These are phyloP conservation scores for Corynespora cassiicola DNA, from an alignment of 2,329 filamentous ascomycete species.

Conservation along the genomic window DNA sequence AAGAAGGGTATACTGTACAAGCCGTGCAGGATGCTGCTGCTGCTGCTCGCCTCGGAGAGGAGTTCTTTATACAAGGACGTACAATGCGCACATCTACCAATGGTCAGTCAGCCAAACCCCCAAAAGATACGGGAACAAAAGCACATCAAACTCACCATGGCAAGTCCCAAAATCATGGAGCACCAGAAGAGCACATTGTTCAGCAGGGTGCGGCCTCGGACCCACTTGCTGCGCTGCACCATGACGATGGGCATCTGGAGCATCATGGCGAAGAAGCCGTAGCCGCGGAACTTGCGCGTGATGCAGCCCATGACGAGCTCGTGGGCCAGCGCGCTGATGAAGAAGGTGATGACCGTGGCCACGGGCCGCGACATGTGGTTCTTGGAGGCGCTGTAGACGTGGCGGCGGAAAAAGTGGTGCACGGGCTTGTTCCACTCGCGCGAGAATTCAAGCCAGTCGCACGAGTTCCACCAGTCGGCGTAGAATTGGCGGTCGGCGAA, in stretches of 20 bases:
- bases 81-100: constrained; percentile 46
- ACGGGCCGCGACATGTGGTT: constrained; percentile 76
- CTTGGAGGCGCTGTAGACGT: constrained; percentile 87
- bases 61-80: constrained; percentile 41
- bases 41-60: neutral
- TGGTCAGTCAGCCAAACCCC: constrained; percentile 16
- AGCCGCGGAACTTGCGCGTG: constrained; percentile 93
- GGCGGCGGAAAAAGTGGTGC: constrained; percentile 90
- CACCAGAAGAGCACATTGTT: constrained; percentile 85
- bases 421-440: constrained; percentile 98
- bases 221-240: constrained; percentile 80
- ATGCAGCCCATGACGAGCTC: constrained; percentile 98
- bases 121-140: neutral
- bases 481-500: constrained; percentile 97
- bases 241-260: constrained; percentile 94
- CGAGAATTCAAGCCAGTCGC: constrained; percentile 94
- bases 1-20: too few relatives aligned
- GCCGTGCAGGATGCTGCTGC: too few relatives aligned
- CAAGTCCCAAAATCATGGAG: constrained; percentile 86
- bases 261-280: constrained; percentile 96
- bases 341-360: constrained; percentile 88
- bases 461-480: constrained; percentile 73
- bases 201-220: constrained; percentile 75
- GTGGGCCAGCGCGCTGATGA: constrained; percentile 87
- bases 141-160: constrained; percentile 66